These are phyloP conservation scores for Pseudogymnoascus sp. DNA, from an alignment of 2,329 filamentous ascomycete species.

Conservation along the genomic window DNA sequence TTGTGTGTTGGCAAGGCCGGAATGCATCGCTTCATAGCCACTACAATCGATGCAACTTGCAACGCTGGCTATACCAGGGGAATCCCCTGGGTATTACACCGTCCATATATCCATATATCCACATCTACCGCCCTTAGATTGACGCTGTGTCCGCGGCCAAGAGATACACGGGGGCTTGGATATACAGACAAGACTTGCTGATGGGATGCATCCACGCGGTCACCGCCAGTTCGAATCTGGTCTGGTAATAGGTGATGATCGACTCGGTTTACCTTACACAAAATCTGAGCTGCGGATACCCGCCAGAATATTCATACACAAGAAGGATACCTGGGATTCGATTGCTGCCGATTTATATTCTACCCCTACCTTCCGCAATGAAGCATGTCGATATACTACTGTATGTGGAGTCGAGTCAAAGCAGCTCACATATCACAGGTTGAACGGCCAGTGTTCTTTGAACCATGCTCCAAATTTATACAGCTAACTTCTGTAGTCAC, in stretches of 20 bases:
- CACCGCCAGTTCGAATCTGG: neutral
- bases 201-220: neutral
- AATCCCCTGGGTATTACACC: constrained; percentile 8
- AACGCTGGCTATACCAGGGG: constrained; percentile 6
- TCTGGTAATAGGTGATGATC: neutral
- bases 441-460: neutral
- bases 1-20: constrained; percentile 12
- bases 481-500: neutral
- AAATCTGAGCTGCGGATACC: neutral
- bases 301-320: neutral
- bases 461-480: neutral
- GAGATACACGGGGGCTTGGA: neutral
- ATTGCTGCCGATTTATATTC: neutral
- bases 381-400: neutral
- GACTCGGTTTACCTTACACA: neutral
- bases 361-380: neutral
- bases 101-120: constrained; percentile 9
- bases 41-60: constrained; percentile 5
- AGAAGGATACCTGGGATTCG: neutral
- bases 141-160: neutral
- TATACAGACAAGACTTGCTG: neutral
- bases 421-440: neutral
- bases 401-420: neutral
- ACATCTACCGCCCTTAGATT: neutral
- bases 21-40: neutral